These are phyloP conservation scores for Neurospora sp. DNA, from an alignment of 495 filamentous ascomycete genomes.

Conservation along the genomic window DNA sequence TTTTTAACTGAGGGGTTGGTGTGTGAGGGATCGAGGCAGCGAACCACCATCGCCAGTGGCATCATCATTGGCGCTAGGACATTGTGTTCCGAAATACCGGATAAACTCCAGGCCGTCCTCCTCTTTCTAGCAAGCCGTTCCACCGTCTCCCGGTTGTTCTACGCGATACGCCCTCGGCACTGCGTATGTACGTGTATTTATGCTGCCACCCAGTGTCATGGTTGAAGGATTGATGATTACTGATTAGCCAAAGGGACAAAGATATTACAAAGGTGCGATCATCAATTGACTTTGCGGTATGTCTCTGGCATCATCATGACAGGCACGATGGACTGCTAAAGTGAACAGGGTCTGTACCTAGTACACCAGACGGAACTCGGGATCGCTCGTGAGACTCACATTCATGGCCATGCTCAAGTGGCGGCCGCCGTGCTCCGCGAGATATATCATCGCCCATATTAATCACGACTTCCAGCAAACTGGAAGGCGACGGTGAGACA, in stretches of 20 bases:
- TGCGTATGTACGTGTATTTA: not conserved
- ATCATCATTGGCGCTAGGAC: conserved; percentile 6
- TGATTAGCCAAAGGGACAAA: not conserved
- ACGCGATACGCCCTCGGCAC: conserved; percentile 1
- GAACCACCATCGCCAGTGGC: not conserved
- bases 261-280: not conserved
- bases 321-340: not conserved
- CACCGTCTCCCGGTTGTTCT: conserved; percentile 2
- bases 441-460: not conserved
- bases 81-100: conserved; percentile 10
- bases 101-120: conserved; percentile 5
- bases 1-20: not conserved
- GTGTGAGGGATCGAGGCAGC: not conserved
- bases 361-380: not conserved
- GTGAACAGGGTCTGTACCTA: not conserved
- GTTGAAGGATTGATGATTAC: not conserved
- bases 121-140: not conserved
- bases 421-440: not conserved
- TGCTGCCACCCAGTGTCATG: not conserved
- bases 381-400: not conserved
- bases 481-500: not conserved
- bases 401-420: not conserved
- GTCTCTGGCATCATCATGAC: not conserved
- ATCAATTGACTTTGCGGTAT: not conserved
- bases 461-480: not conserved